Evolutionary conservation across 768 basidiomycete genomes (phyloP), one percentile per base, ranked within the genome.

Genomic region (Candolleomyces eurysporus): DNA sequence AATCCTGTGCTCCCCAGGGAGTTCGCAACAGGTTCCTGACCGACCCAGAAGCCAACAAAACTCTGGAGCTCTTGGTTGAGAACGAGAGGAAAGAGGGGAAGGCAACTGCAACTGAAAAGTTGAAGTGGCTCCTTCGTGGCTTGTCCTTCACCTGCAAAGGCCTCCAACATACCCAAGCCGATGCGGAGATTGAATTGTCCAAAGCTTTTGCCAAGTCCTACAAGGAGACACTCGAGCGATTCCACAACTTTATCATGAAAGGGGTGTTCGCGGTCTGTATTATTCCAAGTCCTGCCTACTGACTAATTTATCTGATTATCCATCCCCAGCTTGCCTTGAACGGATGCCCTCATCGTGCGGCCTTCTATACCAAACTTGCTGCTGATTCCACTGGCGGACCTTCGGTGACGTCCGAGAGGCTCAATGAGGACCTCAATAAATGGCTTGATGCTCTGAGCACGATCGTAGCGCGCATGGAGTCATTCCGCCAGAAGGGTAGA

Each of bases 101-200:
- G 75, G 83, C 85, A 17, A 82, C 84, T 0, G 94, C 96, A 2
- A 97, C 96, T 0, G 90, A 96, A 69, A 95, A 94, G 14, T 82
- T 98, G 58, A 76, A 98, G 75, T 99, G 97, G 97, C 84, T 99
- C 54, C 82, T 95, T 53, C 87, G 95, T 32, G 97, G 94, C 3
- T 84, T 96, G 57, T 84, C 86, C 32, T 99, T 99, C 79, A 99
- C 96, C 39, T 86, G 88, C 75, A 79, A 84, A 60, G 91, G 91
- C 0, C 84, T 99, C 26, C 82, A 90, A 64, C 77, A 81, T 49
- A 84, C 89, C 0, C 90, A 94, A 67, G 79, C 76, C 4, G 83
- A 96, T 73, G 78, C 84, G 49, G 69, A 70, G 1, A 71, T 78
- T 51, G 91, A 94, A 71, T 84, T 99, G 14, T 67, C 84, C 2